Evolutionary conservation across 305 asterid species (phyloP), one percentile per base, ranked within the genome.

Genomic region (Salvia sclarea): DNA sequence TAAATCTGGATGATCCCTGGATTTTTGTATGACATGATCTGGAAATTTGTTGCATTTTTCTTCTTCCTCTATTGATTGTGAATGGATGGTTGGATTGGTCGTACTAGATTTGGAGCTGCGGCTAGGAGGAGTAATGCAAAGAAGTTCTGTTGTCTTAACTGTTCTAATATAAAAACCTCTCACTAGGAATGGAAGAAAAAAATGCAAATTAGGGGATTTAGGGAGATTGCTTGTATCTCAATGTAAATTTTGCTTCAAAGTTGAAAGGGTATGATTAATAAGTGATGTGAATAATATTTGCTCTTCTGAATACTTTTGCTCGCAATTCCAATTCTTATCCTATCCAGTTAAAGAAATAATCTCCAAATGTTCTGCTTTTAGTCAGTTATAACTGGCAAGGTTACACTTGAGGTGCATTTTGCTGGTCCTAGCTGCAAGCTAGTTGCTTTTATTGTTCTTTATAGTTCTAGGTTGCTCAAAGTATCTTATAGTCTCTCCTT

Each of bases 11-110:
- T 47, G 55, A 12, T 70, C 13, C 28, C 28, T 40, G 38, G 53
- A 49, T 28, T 38, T 64, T 57, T 60, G 41, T 33, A 62, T 43
- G 56, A 33, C 37, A 17, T 66, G 68, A 76, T 77, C 74, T 76
- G 72, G 53, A 6, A 60, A 28, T 59, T 38, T 55, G 68, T 14
- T 22, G 54, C 59, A n/a, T n/a, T 9, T 37, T 37, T 37, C 11
- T 11, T 37, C 8, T 33, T 5, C 44, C 21, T 4, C 2, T 18
- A 4, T 63, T 3, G 20, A 17, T 47, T 11, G 31, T 38, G 66
- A 38, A 37, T 37, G 50, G 66, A 37, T 6, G 43, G 31, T 54
- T 28, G 40, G 12, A 22, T 50, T 41, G 22, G 16, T 56, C 14
- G 13, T 14, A 50, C 24, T 66, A 9, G 55, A 52, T 66, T 53